phyloP scores from a whole-genome alignment of 1,284 basidiomycete genomes.

The Phlebopus sp. region DNA sequence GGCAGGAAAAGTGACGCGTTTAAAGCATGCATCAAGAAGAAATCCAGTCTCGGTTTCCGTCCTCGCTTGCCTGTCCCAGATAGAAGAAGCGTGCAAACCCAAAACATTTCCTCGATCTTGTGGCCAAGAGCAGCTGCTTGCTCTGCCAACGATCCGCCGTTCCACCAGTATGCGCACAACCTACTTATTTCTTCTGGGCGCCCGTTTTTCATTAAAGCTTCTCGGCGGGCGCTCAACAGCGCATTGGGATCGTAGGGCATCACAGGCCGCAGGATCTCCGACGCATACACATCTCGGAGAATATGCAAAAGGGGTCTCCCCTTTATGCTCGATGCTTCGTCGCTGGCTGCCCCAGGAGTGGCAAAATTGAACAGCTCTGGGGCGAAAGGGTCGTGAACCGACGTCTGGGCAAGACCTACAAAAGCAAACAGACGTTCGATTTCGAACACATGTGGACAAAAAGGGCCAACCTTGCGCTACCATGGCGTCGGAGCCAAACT shows the following conservation, averaged over 20 bases:
- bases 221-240: slow-evolving; percentile 36
- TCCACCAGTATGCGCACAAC: slow-evolving; percentile 49
- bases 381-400: slow-evolving; percentile 40
- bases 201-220: slow-evolving; percentile 38
- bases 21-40: slow-evolving; percentile 72
- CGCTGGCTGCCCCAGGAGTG: slow-evolving; percentile 1
- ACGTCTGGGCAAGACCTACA: slow-evolving; percentile 53
- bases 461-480: slow-evolving; percentile 46
- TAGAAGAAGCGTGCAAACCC: slow-evolving; percentile 50
- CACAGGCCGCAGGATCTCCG: slow-evolving; percentile 47
- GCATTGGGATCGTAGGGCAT: slow-evolving; percentile 51
- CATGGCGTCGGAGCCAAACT: slow-evolving; percentile 55
- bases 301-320: slow-evolving; percentile 46
- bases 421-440: background rate
- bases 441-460: background rate
- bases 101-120: slow-evolving; percentile 54
- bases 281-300: slow-evolving; percentile 52
- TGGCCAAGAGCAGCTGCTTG: slow-evolving; percentile 39
- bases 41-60: slow-evolving; percentile 55
- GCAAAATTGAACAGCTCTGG: slow-evolving; percentile 35
- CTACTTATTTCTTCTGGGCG: slow-evolving; percentile 45
- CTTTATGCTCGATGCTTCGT: slow-evolving; percentile 17
- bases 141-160: slow-evolving; percentile 21
- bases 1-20: slow-evolving; percentile 63
- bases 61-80: slow-evolving; percentile 51